Evolutionary conservation across 2,329 filamentous ascomycete genomes (phyloP).

Genomic region (Alternaria sp.): DNA sequence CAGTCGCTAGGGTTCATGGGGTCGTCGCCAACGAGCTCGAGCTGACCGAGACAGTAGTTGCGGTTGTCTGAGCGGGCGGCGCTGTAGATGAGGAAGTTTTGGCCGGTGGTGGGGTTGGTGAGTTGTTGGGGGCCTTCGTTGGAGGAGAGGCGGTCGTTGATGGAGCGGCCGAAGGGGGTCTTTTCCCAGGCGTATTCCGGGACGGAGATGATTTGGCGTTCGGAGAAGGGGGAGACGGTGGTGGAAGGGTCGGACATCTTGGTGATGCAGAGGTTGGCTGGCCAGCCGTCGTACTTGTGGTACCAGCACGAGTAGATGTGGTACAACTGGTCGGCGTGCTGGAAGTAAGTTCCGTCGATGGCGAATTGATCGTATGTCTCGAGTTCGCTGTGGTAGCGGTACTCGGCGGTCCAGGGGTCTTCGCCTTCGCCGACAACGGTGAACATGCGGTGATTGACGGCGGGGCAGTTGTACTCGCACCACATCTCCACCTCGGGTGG

Average conservation of each 20-base stretch:
- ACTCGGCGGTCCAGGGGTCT: slow-evolving; percentile 56
- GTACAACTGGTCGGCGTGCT: slow-evolving; percentile 47
- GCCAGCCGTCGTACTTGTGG: slow-evolving; percentile 56
- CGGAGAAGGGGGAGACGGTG: slow-evolving; percentile 52
- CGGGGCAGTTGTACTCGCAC: slow-evolving; percentile 57
- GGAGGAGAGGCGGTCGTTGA: slow-evolving; percentile 55
- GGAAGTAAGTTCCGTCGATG: slow-evolving; percentile 62
- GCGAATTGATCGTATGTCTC: slow-evolving; percentile 61
- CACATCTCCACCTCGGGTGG: slow-evolving; percentile 57
- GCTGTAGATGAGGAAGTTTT: slow-evolving; percentile 58
- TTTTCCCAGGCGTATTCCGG: slow-evolving; percentile 60
- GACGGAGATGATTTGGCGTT: slow-evolving; percentile 56
- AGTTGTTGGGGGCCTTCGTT: slow-evolving; percentile 61
- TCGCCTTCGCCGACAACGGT: slow-evolving; percentile 53
- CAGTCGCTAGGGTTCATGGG: slow-evolving; percentile 58
- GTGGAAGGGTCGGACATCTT: slow-evolving; percentile 57
- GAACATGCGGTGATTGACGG: slow-evolving; percentile 60
- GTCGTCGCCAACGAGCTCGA: slow-evolving; percentile 57
- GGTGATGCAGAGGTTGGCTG: slow-evolving; percentile 61
- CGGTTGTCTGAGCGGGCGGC: slow-evolving; percentile 59
- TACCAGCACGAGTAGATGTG: slow-evolving; percentile 52
- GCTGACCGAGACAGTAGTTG: slow-evolving; percentile 60
- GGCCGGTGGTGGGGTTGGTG: slow-evolving; percentile 54
- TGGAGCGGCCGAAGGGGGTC: slow-evolving; percentile 56
- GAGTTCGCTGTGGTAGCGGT: slow-evolving; percentile 54